Evolutionary conservation across 495 filamentous ascomycete species (phyloP), one percentile per base, ranked within the genome.

Genomic region (Aspergillus sparsus): DNA sequence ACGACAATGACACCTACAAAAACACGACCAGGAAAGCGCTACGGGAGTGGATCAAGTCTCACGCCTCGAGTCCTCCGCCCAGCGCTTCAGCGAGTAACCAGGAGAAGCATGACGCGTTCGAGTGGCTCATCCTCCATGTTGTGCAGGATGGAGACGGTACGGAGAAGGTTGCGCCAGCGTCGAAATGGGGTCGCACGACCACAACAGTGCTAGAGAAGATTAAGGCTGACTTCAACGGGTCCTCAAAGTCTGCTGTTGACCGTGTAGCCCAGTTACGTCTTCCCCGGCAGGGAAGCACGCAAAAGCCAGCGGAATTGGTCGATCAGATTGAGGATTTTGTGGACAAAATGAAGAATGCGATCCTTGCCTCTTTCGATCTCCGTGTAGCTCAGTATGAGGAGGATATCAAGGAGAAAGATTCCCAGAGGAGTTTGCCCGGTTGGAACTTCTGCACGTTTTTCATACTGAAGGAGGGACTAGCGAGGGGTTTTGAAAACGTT

Each of bases 391-490:
- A 97, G 66, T 98, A 98, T 71, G 94, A 98, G 68, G 93, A 97
- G 66, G 95, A 98, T 71, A 95, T 98, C 66, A 87, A 87, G 64
- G 95, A 97, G 68, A 92, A 90, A 66, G 94, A 98, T 65, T 84
- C 88, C 5, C 93, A 97, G 76, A 85, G 93, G 44, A 84, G 80
- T 44, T 74, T 98, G 21, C 94, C 95, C 4, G 94, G 94, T 0
- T 98, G 95, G 94, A 98, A 98, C 68, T 98, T 98, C 68, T 97
- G 93, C 71, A 98, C 95, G 0, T 98, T 97, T 69, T 98, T 98
- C 68, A 90, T 98, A 18, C 79, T 98, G 13, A 98, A 98, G 66
- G 94, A 98, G 69, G 94, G 94, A 5, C 80, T 98, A 44, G 92
- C 93, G 5, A 82, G 89, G 57, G 95, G 92, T 0, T 97, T 98